These are phyloP conservation scores for Acanthamoeba royreba DNA, from an alignment of 208 protist species.

Conservation along the genomic window DNA sequence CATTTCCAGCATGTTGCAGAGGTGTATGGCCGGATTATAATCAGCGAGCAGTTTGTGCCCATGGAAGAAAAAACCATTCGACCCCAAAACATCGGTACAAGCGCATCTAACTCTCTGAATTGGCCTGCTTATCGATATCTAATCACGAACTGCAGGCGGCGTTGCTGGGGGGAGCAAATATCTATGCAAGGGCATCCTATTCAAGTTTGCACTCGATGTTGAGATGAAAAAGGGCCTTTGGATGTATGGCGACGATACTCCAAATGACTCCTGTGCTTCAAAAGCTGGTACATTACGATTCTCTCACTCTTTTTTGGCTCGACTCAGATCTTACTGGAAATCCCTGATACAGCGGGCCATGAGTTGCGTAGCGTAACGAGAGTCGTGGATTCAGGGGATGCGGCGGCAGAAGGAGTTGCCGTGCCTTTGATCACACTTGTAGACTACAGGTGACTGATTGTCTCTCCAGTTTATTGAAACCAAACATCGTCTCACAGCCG, in stretches of 20 bases:
- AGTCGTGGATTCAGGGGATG: neutral
- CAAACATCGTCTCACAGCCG: neutral
- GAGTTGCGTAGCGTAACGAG: neutral
- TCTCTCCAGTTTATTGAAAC: neutral
- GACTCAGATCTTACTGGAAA: too few species aligned
- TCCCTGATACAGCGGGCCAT: neutral
- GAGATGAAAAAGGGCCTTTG: slow-evolving; percentile 14
- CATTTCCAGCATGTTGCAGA: slow-evolving; percentile 37
- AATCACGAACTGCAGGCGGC: neutral
- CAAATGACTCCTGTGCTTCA: neutral
- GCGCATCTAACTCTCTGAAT: neutral
- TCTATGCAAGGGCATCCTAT: slow-evolving; percentile 46
- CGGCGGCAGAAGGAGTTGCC: neutral
- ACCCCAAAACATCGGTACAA: neutral
- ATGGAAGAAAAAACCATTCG: neutral
- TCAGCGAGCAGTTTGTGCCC: slow-evolving; percentile 43
- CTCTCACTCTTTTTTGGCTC: neutral
- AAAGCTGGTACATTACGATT: neutral
- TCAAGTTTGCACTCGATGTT: slow-evolving; percentile 49
- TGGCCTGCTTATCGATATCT: neutral
- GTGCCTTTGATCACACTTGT: neutral
- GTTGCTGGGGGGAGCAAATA: slow-evolving; percentile 47
- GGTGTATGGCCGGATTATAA: slow-evolving; percentile 38
- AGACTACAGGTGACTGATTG: neutral
- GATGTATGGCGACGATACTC: slow-evolving; percentile 24